Conservation (phyloP, 306 rosid genomes). For the Gastrolobium bilobum region DNA sequence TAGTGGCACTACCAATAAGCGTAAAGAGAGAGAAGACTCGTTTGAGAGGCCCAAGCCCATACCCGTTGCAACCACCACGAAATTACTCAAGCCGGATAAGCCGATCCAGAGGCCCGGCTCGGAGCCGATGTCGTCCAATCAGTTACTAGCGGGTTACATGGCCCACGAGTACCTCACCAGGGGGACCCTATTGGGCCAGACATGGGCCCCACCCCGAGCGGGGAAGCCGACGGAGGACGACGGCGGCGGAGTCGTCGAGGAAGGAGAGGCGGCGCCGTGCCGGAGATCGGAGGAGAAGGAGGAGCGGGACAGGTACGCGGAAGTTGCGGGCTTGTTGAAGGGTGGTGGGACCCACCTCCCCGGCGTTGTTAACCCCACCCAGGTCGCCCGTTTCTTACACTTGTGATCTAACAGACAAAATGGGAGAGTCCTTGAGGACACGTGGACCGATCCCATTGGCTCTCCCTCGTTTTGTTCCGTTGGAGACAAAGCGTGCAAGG, state of each 20-base stretch:
- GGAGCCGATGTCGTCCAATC: conserved; percentile 53
- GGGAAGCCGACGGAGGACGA: conserved; percentile 20
- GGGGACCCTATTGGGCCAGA: conserved; percentile 80
- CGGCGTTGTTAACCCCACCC: conserved; percentile 88
- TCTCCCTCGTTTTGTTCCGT: conserved; percentile 34
- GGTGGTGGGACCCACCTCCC: conserved; percentile 70
- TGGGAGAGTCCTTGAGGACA: conserved; percentile 16
- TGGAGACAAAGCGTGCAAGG: not conserved
- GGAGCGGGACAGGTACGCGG: conserved; percentile 67
- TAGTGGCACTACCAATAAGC: conserved; percentile 54
- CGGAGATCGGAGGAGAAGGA: conserved; percentile 38
- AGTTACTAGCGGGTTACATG: conserved; percentile 81
- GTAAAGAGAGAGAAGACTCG: conserved; percentile 69
- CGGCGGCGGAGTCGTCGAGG: conserved; percentile 13
- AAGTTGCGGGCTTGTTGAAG: conserved; percentile 68
- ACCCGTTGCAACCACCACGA: conserved; percentile 38
- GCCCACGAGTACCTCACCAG: conserved; percentile 87
- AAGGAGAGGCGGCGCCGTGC: conserved; percentile 38
- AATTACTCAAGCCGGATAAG: conserved; percentile 56
- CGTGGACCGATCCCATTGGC: conserved; percentile 55
- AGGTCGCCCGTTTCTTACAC: conserved; percentile 75
- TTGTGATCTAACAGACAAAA: conserved; percentile 57
- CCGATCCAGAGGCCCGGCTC: conserved; percentile 23
- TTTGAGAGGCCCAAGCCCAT: conserved; percentile 63
- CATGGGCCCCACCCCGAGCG: conserved; percentile 59